Base-by-base conservation (phyloP, 2,329 filamentous ascomycete genomes). In the Periconia macrospinosa region DNA sequence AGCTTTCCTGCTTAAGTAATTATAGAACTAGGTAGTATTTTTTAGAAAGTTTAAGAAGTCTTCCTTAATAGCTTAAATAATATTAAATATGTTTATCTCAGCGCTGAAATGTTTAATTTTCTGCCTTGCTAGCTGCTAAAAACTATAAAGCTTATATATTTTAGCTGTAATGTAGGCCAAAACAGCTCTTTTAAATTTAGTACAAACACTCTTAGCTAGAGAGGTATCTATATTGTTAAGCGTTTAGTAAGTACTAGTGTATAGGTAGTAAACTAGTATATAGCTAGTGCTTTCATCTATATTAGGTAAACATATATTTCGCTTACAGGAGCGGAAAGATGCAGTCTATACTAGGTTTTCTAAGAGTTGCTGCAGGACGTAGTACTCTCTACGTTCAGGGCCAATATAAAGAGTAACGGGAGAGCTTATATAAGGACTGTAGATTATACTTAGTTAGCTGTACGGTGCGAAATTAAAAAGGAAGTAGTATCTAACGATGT, bases 211-310 rank as follows among this genome's bases (percentile, higher is more conserved):
- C 27, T 51, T 33, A 11, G 18, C 45, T 17, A 30, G 30, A 43
- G 40, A 50, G 15, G 40, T 19, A 13, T 40, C 45, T 17, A 17
- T 30, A 17, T 57, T 20, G 37, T 55, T 44, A 15, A 68, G 61
- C 3, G 63, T 65, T 41, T 68, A 63, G 43, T 68, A 68, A 18
- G 49, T 30, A n/a, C 60, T 61, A 3, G 65, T 66, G 55, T 65
- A 54, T 8, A 27, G 8, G 23, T 27, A 27, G 23, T 27, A 8
- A 27, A 27, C 23, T 8, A 27, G 23, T 27, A 27, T 8, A 27
- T 27, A 8, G 23, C 23, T 8, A 27, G 23, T 27, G 23, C 23
- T 27, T 27, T 27, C 23, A 8, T 27, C 23, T 8, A 27, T 8
- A 27, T 27, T 8, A 27, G 23, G 23, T 27, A 27, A 27, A 15